Evolutionary conservation across 306 rosid genomes (phyloP).

Genomic region (Cercis canadensis): DNA sequence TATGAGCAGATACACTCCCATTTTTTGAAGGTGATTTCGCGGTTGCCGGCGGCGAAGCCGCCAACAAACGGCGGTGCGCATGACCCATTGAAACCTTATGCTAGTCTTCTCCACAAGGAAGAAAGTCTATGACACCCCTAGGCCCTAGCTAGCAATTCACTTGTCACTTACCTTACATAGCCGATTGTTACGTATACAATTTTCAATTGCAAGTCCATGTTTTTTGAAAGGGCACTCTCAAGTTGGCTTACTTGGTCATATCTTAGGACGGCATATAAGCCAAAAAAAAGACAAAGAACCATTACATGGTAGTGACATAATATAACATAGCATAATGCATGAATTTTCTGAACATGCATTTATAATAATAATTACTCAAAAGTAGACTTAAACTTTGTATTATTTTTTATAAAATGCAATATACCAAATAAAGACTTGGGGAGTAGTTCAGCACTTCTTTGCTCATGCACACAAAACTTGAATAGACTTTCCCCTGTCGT

Average conservation of each 20-base stretch:
- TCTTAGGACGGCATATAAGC: conserved; percentile 55
- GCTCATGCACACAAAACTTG: too few species aligned
- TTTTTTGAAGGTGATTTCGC: conserved; percentile 4
- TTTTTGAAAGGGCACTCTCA: conserved; percentile 5
- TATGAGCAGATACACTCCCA: not conserved
- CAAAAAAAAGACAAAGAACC: conserved; percentile 25
- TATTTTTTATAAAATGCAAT: not conserved
- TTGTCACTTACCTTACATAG: conserved; percentile 29
- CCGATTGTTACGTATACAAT: not conserved
- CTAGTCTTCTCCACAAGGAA: not conserved
- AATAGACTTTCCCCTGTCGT: conserved; percentile 30
- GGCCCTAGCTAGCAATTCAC: not conserved
- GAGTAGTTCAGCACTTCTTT: too few species aligned
- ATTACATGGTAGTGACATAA: conserved; percentile 3
- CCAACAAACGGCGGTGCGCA: conserved; percentile 8
- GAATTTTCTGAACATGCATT: conserved; percentile 1
- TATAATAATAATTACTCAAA: not conserved
- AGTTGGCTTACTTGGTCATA: conserved; percentile 46
- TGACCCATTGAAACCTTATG: conserved; percentile 35
- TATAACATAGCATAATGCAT: conserved; percentile 20
- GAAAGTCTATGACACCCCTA: conserved; percentile 1
- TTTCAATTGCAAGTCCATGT: conserved; percentile 4
- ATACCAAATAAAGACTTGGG: too few species aligned
- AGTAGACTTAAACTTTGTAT: too few species aligned
- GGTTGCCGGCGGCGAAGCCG: conserved; percentile 29